Evolutionary conservation across 2,329 filamentous ascomycete species (phyloP).

Genomic region (Chrysoporthe deuterocubensis): DNA sequence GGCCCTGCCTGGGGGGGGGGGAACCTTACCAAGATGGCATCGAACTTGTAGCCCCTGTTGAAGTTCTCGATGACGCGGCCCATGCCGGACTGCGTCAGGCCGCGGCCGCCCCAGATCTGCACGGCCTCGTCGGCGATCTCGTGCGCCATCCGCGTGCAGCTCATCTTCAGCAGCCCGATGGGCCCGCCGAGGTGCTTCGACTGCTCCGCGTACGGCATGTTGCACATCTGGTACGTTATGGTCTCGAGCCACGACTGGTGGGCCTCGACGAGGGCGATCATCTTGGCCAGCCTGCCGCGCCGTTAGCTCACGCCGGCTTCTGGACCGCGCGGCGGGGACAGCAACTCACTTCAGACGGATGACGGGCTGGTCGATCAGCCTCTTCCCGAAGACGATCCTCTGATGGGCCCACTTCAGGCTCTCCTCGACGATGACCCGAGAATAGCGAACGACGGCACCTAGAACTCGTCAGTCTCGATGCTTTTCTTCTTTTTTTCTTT

Average conservation of each 20-base stretch:
- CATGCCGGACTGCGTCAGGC: conserved; percentile 82
- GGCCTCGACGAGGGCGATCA: conserved; percentile 82
- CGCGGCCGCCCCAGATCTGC: conserved; percentile 85
- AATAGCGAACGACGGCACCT: conserved; percentile 65
- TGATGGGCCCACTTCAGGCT: conserved; percentile 90
- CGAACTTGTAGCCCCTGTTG: conserved; percentile 82
- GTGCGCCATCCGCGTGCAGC: conserved; percentile 74
- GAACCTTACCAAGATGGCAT: conserved; percentile 61
- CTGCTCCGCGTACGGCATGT: conserved; percentile 81
- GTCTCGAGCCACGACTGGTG: conserved; percentile 85
- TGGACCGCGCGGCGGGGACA: background rate
- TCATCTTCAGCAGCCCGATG: conserved; percentile 82
- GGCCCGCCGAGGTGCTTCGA: conserved; percentile 76
- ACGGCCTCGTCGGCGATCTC: conserved; percentile 83
- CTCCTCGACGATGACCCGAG: conserved; percentile 75
- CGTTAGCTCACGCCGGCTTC: background rate
- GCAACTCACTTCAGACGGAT: conserved; percentile 70
- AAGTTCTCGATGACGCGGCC: conserved; percentile 83
- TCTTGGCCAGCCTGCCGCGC: conserved; percentile 65
- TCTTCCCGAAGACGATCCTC: conserved; percentile 81
- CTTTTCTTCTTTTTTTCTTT: background rate
- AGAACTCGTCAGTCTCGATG: conserved; percentile 31
- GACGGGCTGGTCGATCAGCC: conserved; percentile 79
- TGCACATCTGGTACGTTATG: conserved; percentile 85
- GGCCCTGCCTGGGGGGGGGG: background rate